phyloP scores from a whole-genome alignment of 345 rosid species.

The Cardamine occulta region DNA sequence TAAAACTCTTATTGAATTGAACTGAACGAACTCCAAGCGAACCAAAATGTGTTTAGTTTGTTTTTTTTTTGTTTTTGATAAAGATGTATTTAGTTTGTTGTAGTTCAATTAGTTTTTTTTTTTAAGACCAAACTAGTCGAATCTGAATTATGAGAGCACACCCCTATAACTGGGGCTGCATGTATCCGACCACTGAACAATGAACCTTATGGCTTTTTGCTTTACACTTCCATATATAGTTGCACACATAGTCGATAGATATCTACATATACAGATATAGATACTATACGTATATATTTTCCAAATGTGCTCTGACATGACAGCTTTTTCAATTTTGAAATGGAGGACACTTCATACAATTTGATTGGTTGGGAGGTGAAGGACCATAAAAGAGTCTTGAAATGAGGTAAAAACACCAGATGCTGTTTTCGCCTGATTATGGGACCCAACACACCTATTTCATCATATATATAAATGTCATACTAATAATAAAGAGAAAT shows the following conservation, averaged over 20 bases:
- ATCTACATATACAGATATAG: not conserved
- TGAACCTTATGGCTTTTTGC: not conserved
- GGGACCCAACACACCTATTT: conserved; percentile 34
- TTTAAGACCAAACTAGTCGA: not conserved
- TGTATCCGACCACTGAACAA: not conserved
- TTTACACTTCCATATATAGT: conserved; percentile 5
- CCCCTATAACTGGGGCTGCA: not conserved
- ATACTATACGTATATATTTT: conserved; percentile 14
- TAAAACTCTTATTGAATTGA: not conserved
- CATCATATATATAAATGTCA: not conserved
- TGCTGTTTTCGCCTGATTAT: conserved; percentile 37
- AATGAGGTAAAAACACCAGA: conserved; percentile 43
- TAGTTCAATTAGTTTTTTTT: not conserved
- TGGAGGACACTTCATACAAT: conserved; percentile 40
- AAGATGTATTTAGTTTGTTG: not conserved
- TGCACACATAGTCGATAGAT: conserved; percentile 7
- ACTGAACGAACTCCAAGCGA: not conserved
- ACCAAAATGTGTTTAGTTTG: not conserved
- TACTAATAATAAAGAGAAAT: not conserved
- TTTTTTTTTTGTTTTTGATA: not conserved
- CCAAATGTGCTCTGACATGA: conserved; percentile 39
- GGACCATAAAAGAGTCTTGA: conserved; percentile 37
- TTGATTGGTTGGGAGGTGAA: conserved; percentile 25
- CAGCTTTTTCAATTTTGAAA: conserved; percentile 39
- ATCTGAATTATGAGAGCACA: not conserved